Conservation (phyloP, 495 filamentous ascomycete genomes). For the Articulospora tetracladia region DNA sequence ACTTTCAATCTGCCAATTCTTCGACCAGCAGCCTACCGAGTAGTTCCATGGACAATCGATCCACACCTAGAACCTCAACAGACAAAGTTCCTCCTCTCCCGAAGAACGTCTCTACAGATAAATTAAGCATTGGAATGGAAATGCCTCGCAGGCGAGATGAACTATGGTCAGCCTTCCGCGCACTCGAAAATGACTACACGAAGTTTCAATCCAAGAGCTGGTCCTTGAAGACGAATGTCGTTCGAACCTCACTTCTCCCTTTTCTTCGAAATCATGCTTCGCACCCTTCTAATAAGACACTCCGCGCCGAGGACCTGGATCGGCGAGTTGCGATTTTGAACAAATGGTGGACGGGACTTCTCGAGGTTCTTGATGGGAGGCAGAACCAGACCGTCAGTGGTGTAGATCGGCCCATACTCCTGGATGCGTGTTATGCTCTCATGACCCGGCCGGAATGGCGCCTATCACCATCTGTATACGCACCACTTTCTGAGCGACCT, state of each 20-base stretch:
- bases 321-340: conserved; percentile 77
- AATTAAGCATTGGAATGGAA: conserved; percentile 37
- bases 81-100: conserved; percentile 50
- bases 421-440: conserved; percentile 78
- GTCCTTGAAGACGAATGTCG: conserved; percentile 71
- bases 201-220: conserved; percentile 80
- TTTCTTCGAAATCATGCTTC: conserved; percentile 71
- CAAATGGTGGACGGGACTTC: conserved; percentile 91
- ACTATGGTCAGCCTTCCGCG: conserved; percentile 81
- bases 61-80: conserved; percentile 43
- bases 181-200: conserved; percentile 76
- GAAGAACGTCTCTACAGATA: conserved; percentile 56
- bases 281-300: conserved; percentile 63
- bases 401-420: conserved; percentile 73
- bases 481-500: conserved; percentile 45
- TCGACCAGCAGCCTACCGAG: conserved; percentile 26
- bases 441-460: conserved; percentile 96
- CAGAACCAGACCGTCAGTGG: conserved; percentile 69
- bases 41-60: conserved; percentile 41
- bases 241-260: conserved; percentile 76
- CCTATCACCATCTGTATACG: conserved; percentile 60
- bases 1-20: conserved; percentile 29
- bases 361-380: conserved; percentile 71
- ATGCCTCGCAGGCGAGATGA: conserved; percentile 65
- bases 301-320: conserved; percentile 80